Evolutionary conservation across 1,284 basidiomycete species (phyloP).

Genomic region (Malassezia brasiliensis): DNA sequence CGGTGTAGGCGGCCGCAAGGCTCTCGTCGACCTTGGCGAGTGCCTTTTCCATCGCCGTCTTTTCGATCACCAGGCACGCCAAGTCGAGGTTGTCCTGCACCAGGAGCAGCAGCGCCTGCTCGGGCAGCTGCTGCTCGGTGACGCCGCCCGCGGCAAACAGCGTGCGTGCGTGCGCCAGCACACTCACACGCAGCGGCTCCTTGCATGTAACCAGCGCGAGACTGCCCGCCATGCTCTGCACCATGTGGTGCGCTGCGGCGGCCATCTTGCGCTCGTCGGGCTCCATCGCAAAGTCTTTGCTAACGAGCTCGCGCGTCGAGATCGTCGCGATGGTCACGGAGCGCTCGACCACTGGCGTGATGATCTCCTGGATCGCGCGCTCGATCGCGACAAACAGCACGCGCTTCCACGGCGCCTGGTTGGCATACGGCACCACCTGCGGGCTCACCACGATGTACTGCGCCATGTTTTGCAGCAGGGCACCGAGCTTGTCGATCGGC

Average conservation of each 20-base stretch:
- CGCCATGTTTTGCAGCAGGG: constrained; percentile 65
- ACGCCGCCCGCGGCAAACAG: constrained; percentile 56
- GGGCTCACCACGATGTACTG: constrained; percentile 69
- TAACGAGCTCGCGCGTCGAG: constrained; percentile 86
- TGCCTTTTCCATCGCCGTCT: constrained; percentile 94
- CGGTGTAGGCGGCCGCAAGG: constrained; percentile 64
- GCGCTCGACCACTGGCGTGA: constrained; percentile 91
- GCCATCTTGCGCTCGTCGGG: constrained; percentile 81
- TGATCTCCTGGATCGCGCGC: constrained; percentile 92
- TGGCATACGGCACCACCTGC: constrained; percentile 57
- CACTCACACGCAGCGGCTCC: constrained; percentile 85
- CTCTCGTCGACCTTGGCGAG: constrained; percentile 89
- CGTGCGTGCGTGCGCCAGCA: constrained; percentile 77
- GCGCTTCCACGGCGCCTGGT: constrained; percentile 76
- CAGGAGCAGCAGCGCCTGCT: constrained; percentile 61
- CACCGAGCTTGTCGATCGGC: constrained; percentile 53
- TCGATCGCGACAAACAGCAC: constrained; percentile 86
- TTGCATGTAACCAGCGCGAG: constrained; percentile 96
- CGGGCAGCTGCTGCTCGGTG: constrained; percentile 51
- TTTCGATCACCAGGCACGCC: constrained; percentile 89
- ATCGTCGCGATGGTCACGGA: constrained; percentile 99
- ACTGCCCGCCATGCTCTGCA: constrained; percentile 89
- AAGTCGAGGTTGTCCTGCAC: constrained; percentile 89
- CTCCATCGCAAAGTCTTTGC: constrained; percentile 94
- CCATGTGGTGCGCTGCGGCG: constrained; percentile 88